Conservation (phyloP, 2,329 filamentous ascomycete species). For the Dactylellina sp. region DNA sequence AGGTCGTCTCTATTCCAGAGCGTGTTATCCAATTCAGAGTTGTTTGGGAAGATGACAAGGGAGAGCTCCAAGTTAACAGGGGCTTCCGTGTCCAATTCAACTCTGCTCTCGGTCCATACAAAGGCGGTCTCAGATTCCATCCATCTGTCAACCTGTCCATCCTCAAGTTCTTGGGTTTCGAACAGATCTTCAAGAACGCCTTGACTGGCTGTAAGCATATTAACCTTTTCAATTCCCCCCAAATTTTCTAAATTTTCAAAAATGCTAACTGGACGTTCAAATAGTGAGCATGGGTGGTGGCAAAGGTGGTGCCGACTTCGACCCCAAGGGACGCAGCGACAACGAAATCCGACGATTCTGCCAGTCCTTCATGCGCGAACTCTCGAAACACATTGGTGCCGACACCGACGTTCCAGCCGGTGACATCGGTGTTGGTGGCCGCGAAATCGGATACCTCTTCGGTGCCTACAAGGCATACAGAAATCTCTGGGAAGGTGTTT, state of each 20-base stretch:
- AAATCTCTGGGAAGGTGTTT: conserved; percentile 93
- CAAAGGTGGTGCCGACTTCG: conserved; percentile 98
- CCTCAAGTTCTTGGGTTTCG: conserved; percentile 97
- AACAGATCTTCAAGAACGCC: conserved; percentile 99
- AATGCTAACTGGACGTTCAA: conserved; percentile 20
- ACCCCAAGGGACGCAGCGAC: conserved; percentile 98
- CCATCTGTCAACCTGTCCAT: conserved; percentile 83
- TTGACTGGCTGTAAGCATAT: conserved; percentile 87
- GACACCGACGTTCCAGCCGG: conserved; percentile 96
- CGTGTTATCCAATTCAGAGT: conserved; percentile 97
- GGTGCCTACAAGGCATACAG: conserved; percentile 88
- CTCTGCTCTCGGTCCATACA: conserved; percentile 96
- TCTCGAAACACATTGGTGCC: conserved; percentile 94
- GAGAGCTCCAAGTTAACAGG: conserved; percentile 65
- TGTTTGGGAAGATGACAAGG: conserved; percentile 94
- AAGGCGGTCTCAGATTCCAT: conserved; percentile 95
- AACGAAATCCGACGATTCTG: conserved; percentile 98
- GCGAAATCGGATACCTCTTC: conserved; percentile 95
- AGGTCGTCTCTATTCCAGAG: conserved; percentile 90
- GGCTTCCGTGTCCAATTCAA: conserved; percentile 99
- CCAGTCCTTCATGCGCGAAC: conserved; percentile 93
- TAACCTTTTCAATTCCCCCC: too few species aligned
- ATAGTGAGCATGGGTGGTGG: conserved; percentile 92
- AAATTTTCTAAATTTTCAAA: conserved; percentile 9
- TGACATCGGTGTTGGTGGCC: conserved; percentile 91